phyloP scores from a whole-genome alignment of 1,139 yeast species.

The Wickerhamomyces sp. region DNA sequence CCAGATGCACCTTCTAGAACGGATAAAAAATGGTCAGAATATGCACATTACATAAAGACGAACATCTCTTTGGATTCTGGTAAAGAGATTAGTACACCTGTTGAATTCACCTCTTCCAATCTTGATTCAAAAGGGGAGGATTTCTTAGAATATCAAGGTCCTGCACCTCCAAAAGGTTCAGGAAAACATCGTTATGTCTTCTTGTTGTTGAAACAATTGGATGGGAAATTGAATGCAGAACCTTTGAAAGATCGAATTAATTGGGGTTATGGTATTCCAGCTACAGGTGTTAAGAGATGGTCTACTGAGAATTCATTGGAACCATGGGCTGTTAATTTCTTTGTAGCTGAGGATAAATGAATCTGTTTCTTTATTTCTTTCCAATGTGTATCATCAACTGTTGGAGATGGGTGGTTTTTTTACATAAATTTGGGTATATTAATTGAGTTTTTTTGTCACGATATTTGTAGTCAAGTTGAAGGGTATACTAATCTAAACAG shows the following conservation, averaged over 20 bases:
- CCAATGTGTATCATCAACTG: no score
- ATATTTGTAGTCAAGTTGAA: no score
- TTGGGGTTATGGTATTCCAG: constrained; percentile 82
- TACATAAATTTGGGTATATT: no score
- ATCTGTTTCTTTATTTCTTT: no score
- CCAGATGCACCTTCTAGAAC: constrained; percentile 89
- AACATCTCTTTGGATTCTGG: constrained; percentile 40
- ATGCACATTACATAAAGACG: constrained; percentile 67
- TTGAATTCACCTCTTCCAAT: constrained; percentile 13
- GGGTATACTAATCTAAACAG: no score
- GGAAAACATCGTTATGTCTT: constrained; percentile 86
- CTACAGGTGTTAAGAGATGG: constrained; percentile 78
- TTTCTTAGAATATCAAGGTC: constrained; percentile 59
- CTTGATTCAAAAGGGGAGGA: constrained; percentile 21
- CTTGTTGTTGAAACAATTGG: constrained; percentile 62
- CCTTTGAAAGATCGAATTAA: constrained; percentile 53
- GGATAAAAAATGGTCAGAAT: constrained; percentile 87
- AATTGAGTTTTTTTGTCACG: no score
- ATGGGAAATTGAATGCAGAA: constrained; percentile 16
- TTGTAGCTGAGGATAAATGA: constrained; percentile 28
- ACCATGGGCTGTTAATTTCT: constrained; percentile 79
- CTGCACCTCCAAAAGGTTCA: constrained; percentile 83
- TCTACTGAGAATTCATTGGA: constrained; percentile 55
- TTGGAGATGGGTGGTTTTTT: no score
- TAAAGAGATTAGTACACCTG: constrained; percentile 4